These are phyloP conservation scores for Neonectria sp. DNA, from an alignment of 2,329 filamentous ascomycete genomes.

Conservation along the genomic window DNA sequence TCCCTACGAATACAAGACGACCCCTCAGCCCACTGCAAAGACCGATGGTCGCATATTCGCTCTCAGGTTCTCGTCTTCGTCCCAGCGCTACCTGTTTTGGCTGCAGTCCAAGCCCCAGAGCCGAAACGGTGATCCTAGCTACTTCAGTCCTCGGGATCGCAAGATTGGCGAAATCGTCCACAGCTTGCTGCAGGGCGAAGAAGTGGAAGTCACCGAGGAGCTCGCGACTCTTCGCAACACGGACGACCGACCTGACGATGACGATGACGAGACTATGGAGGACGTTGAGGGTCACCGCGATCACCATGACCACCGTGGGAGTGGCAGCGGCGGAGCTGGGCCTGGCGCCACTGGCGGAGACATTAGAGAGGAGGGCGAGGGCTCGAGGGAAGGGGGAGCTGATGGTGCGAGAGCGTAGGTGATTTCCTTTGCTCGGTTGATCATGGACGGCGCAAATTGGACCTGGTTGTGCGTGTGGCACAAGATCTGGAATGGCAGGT, in stretches of 20 bases:
- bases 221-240: conserved; percentile 74
- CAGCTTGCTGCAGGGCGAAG: conserved; percentile 87
- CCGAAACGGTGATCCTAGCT: conserved; percentile 77
- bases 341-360: conserved; percentile 92
- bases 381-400: conserved; percentile 90
- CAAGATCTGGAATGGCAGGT: conserved; percentile 42
- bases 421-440: conserved; percentile 51
- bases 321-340: conserved; percentile 85
- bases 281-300: conserved; percentile 79
- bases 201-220: conserved; percentile 83
- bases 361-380: conserved; percentile 89
- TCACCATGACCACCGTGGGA: conserved; percentile 69
- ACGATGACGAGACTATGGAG: conserved; percentile 68
- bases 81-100: conserved; percentile 95
- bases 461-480: conserved; percentile 39
- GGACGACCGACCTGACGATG: conserved; percentile 67
- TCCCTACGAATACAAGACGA: conserved; percentile 78
- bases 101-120: conserved; percentile 91
- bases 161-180: conserved; percentile 93
- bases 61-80: conserved; percentile 94
- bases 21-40: conserved; percentile 71
- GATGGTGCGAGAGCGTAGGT: conserved; percentile 99
- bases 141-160: conserved; percentile 87
- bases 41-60: conserved; percentile 93
- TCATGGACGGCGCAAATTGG: conserved; percentile 43